Base-by-base conservation (phyloP, 2,329 filamentous ascomycete genomes). In the Cephalotrichum gorgonifer region DNA sequence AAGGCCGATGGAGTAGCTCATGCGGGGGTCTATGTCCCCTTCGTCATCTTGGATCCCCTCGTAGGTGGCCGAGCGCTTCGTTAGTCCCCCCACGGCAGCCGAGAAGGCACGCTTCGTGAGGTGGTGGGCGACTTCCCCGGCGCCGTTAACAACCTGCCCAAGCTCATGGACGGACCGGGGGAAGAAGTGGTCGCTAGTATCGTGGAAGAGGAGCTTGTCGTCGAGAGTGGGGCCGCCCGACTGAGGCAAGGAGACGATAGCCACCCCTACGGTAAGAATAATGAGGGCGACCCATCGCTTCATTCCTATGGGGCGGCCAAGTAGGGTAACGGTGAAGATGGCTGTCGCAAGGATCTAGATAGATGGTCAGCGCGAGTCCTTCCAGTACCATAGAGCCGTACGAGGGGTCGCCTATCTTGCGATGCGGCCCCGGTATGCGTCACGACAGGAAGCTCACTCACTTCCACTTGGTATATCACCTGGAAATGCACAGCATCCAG, bases 401-500 rank as follows among this genome's bases (percentile, higher is more conserved):
- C n/a, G n/a, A n/a, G n/a, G n/a, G n/a, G n/a, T n/a, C n/a, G n/a
- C n/a, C n/a, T n/a, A n/a, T n/a, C n/a, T n/a, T n/a, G n/a, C n/a
- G n/a, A n/a, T n/a, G 4, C 33, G 33, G 15, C 33, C 14, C 14
- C 14, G 8, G 12, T 38, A 17, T 11, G 11, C 30, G 15, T 12
- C 8, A 4, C 4, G 30, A n/a, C n/a, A n/a, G 30, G 30, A 31
- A 31, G 12, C 7, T 20, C 2, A 51, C 64, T n/a, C 58, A 79
- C 78, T 73, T 96, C 96, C 51, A 97, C 73, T 67, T 98, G 91
- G 63, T 93, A 95, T 25, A 93, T 80, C 51, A 95, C 83, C 65
- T 96, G 90, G 62, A 96, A 97, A 48, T 91, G 89, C 4, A 93
- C 88, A 0, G 91, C 86, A 59, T 95, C 88, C 57, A 97, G 66